These are phyloP conservation scores for Leccinum variicolor DNA, from an alignment of 768 basidiomycete species.

Conservation along the genomic window DNA sequence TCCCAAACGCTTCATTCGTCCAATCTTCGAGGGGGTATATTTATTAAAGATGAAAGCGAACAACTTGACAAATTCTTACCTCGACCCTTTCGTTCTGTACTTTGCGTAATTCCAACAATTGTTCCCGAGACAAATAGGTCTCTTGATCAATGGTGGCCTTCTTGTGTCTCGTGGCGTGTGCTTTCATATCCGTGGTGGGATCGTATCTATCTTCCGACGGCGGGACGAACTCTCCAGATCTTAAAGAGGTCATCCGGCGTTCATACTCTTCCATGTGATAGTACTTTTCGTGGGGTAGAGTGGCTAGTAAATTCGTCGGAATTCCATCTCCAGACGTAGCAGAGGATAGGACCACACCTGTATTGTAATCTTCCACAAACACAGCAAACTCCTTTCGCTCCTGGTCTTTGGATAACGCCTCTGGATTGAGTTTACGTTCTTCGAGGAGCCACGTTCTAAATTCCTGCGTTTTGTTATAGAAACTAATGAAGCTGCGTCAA, in stretches of 20 bases:
- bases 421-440: constrained; percentile 88
- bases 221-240: constrained; percentile 79
- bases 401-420: constrained; percentile 81
- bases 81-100: constrained; percentile 85
- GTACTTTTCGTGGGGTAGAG: constrained; percentile 92
- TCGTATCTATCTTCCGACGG: constrained; percentile 74
- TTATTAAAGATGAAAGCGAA: neutral
- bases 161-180: constrained; percentile 68
- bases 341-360: constrained; percentile 42
- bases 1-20: constrained; percentile 82
- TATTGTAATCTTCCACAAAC: constrained; percentile 84
- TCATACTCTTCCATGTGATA: constrained; percentile 89
- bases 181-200: constrained; percentile 79
- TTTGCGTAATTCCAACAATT: constrained; percentile 74
- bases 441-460: constrained; percentile 93
- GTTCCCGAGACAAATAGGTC: constrained; percentile 72
- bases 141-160: constrained; percentile 64
- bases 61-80: constrained; percentile 37
- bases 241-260: constrained; percentile 76
- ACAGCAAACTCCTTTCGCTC: constrained; percentile 80
- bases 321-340: neutral
- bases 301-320: constrained; percentile 47
- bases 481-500: constrained; percentile 41
- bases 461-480: constrained; percentile 80
- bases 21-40: constrained; percentile 42